These are phyloP conservation scores for Solanum phureja DNA, from an alignment of 257 asterid species.

Conservation along the genomic window DNA sequence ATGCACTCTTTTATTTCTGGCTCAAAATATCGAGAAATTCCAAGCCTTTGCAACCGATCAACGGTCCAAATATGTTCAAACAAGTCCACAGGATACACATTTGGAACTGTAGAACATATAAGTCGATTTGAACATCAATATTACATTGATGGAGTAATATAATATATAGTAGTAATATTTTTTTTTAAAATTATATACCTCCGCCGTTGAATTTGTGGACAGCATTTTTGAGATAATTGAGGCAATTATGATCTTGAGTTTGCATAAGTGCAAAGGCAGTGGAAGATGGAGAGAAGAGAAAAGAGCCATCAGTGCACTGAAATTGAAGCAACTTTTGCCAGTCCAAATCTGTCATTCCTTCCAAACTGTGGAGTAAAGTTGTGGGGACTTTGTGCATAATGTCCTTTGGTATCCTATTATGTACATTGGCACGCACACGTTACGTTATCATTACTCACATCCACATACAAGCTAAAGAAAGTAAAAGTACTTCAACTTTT, in stretches of 20 bases:
- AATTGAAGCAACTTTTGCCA: constrained; percentile 67
- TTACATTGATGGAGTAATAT: background rate
- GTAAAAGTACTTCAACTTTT: background rate
- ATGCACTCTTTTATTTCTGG: constrained; percentile 55
- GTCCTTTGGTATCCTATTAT: constrained; percentile 69
- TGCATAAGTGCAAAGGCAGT: constrained; percentile 79
- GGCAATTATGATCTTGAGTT: constrained; percentile 64
- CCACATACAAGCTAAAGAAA: background rate
- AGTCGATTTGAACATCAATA: background rate
- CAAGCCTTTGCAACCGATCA: constrained; percentile 69
- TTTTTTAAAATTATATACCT: constrained; percentile 23
- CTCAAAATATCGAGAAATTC: constrained; percentile 58
- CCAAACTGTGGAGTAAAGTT: constrained; percentile 80
- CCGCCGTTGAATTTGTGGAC: constrained; percentile 68
- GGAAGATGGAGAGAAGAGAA: constrained; percentile 88
- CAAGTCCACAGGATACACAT: constrained; percentile 89
- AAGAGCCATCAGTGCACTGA: constrained; percentile 65
- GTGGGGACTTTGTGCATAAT: constrained; percentile 66
- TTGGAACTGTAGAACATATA: constrained; percentile 39
- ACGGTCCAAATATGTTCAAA: constrained; percentile 83
- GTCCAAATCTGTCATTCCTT: constrained; percentile 63
- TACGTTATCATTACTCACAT: constrained; percentile 9
- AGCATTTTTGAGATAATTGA: constrained; percentile 30
- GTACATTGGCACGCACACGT: constrained; percentile 1
- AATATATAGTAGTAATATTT: no score